Percentiles rank a stretch among this genome's conserved stretches.
Evolutionary conservation across 108 stramenopile species (phyloP).

Genomic region (Aurantiochytrium sp.): DNA sequence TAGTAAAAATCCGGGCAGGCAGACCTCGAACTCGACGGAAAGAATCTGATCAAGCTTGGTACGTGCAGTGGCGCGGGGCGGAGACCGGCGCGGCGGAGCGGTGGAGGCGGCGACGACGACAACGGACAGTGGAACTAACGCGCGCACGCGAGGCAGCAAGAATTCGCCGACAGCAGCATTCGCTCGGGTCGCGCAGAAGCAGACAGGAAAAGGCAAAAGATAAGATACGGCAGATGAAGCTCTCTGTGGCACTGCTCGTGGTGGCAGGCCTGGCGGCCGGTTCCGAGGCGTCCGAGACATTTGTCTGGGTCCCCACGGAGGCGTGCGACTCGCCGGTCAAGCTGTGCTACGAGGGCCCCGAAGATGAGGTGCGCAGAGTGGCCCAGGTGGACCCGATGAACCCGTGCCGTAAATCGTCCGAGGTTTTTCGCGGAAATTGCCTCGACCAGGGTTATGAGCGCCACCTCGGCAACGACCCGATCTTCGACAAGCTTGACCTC

Average conservation of each 20-base stretch:
- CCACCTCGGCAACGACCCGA: neutral
- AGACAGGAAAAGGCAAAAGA: neutral
- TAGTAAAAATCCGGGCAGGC: no score
- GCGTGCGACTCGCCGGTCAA: neutral
- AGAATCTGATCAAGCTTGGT: no score
- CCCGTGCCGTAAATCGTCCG: neutral
- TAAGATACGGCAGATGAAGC: neutral
- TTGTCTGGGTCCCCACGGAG: neutral
- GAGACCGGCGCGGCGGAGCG: no score
- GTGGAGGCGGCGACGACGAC: no score
- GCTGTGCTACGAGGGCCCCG: slow-evolving; percentile 5
- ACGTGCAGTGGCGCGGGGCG: no score
- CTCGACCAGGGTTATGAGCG: neutral
- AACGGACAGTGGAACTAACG: no score
- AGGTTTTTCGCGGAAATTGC: neutral
- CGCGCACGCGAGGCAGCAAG: no score
- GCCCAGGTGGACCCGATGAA: neutral
- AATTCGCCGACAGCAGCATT: no score
- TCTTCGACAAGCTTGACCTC: neutral
- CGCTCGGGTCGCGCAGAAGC: no score
- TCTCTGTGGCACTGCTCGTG: neutral
- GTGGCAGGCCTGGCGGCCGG: neutral
- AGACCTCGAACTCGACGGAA: no score
- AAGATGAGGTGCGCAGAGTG: neutral
- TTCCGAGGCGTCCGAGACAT: neutral